phyloP scores from a whole-genome alignment of 768 basidiomycete genomes.

The Mycena vitilis region DNA sequence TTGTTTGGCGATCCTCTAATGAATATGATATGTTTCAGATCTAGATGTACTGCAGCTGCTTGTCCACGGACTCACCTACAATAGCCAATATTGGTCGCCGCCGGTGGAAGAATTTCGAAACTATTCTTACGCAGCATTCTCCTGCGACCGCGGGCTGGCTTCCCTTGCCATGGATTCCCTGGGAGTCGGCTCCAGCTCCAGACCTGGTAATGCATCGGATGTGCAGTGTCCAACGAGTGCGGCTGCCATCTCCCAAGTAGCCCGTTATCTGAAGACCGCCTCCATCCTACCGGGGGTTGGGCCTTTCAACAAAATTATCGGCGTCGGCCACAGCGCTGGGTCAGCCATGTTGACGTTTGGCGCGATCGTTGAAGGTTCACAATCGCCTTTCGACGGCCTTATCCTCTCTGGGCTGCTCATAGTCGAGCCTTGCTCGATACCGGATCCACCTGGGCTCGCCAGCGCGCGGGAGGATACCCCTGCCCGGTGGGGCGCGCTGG shows the following conservation, averaged over 20 bases:
- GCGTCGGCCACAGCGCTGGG: conserved; percentile 10
- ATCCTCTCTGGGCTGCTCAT: background rate
- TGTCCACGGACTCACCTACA: conserved; percentile 9
- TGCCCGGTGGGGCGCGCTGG: conserved; percentile 9
- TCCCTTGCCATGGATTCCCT: conserved; percentile 3
- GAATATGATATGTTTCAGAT: background rate
- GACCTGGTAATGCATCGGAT: conserved; percentile 2
- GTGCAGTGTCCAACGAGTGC: conserved; percentile 8
- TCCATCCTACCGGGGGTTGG: conserved; percentile 6
- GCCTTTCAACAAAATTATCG: conserved; percentile 10
- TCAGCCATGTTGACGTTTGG: background rate
- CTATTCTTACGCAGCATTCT: conserved; percentile 14
- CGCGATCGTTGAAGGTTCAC: conserved; percentile 11
- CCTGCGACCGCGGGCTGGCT: conserved; percentile 8
- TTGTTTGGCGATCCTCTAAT: too few relatives aligned
- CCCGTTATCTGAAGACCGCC: conserved; percentile 1
- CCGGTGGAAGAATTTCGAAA: conserved; percentile 11
- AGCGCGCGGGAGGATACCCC: conserved; percentile 13
- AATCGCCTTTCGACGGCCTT: conserved; percentile 15
- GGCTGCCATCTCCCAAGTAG: conserved; percentile 5
- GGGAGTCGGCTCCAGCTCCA: background rate
- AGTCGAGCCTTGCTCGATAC: background rate
- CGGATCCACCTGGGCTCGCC: background rate
- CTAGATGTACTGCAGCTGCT: conserved; percentile 11
- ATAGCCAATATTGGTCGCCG: conserved; percentile 18